phyloP scores from a whole-genome alignment of 1,284 basidiomycete species.

The Sanghuangporus sanghuang region DNA sequence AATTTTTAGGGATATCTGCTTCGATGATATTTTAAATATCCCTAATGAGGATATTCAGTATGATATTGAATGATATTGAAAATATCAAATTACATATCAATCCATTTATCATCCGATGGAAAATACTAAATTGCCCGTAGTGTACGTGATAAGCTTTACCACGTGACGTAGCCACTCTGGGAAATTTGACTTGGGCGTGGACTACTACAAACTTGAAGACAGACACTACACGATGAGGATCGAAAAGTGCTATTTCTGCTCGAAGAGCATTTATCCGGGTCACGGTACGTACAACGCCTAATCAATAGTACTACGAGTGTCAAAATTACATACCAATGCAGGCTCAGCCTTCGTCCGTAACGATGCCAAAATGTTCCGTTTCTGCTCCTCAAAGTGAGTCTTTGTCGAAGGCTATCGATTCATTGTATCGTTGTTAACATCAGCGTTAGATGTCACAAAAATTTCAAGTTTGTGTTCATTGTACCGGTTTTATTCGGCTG shows the following conservation, averaged over 20 bases:
- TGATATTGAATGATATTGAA: no score
- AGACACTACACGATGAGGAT: slow-evolving; percentile 55
- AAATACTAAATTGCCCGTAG: no score
- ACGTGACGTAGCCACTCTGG: not conserved
- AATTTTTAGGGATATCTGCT: no score
- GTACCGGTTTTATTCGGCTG: not conserved
- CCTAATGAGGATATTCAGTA: no score
- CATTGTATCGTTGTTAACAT: not conserved
- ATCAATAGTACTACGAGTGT: not conserved
- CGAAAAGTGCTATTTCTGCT: slow-evolving; percentile 92
- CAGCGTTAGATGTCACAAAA: slow-evolving; percentile 86
- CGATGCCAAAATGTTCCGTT: slow-evolving; percentile 94
- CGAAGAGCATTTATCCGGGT: slow-evolving; percentile 91
- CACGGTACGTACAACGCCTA: slow-evolving; percentile 52
- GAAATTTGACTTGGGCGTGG: not conserved
- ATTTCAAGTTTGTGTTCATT: slow-evolving; percentile 75
- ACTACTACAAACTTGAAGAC: not conserved
- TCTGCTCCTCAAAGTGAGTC: slow-evolving; percentile 91
- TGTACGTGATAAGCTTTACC: no score
- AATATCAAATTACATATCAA: no score
- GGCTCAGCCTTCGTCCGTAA: slow-evolving; percentile 93
- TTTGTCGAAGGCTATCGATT: not conserved
- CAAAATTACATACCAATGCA: slow-evolving; percentile 26
- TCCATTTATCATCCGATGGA: no score
- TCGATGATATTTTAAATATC: no score